Base-by-base conservation (phyloP, 257 asterid genomes). In the Buddleja alternifolia region DNA sequence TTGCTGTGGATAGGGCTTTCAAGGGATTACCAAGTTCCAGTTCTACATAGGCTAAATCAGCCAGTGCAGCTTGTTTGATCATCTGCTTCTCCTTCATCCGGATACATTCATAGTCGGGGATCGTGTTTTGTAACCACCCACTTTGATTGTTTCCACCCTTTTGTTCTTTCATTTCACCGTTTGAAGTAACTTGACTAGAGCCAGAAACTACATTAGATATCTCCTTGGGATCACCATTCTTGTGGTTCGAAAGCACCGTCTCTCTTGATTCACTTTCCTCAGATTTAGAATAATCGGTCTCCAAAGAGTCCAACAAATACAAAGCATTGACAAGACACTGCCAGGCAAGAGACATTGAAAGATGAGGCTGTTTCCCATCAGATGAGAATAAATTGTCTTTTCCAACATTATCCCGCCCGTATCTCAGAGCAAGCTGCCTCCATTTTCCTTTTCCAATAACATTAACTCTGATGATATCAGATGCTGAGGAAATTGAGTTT, bases 371-470 rank as follows among this genome's bases (percentile, higher is more conserved):
- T 75, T 77, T 78, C 41, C 74, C 81, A 41, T 80, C 81, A 36
- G 39, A 70, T 17, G 57, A 55, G 69, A 66, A 56, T 56, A 67
- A 75, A 58, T 76, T 73, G 24, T 75, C 87, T 34, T 47, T 60
- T 20, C 75, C 85, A 34, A 66, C 71, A 63, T 52, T 42, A 69
- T 47, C 63, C 11, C 54, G 51, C 62, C 83, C 78, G 24, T 80
- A 69, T 59, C 69, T 79, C 72, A 92, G 42, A 61, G 81, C 80
- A 69, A 92, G 90, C 42, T 87, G 89, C 71, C 96, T 85, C 96
- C 95, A 89, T 73, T 87, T 92, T 54, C 98, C 98, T 70, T 84
- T 80, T 25, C 98, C 98, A 74, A 89, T 65, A 70, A 92, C 92
- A 71, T 76, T 70, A 47, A 87, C 94, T 58, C 63, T 78, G 67